Evolutionary conservation across 805 yeast genomes (phyloP).

Genomic region (Zygotorulaspora danielsina): DNA sequence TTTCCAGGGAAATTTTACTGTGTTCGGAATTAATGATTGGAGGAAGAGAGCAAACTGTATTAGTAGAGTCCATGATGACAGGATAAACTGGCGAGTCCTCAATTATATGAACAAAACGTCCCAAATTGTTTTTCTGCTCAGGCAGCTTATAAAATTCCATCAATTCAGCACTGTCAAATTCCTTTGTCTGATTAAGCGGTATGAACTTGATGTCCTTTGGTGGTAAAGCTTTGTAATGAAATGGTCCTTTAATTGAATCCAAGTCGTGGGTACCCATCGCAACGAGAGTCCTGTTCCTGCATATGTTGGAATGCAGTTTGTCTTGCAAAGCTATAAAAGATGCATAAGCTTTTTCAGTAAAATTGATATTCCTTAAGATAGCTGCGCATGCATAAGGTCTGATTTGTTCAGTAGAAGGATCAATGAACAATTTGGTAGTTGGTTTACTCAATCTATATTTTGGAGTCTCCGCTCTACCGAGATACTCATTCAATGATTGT

Average conservation of each 20-base stretch:
- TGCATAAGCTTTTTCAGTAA: constrained; percentile 81
- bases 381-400: constrained; percentile 97
- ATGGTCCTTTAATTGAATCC: constrained; percentile 74
- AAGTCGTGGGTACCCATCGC: constrained; percentile 98
- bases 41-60: constrained; percentile 85
- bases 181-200: constrained; percentile 69
- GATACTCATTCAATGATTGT: constrained; percentile 85
- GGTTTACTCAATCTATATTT: constrained; percentile 57
- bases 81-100: constrained; percentile 88
- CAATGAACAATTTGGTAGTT: constrained; percentile 66
- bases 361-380: constrained; percentile 75
- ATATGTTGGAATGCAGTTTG: constrained; percentile 87
- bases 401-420: constrained; percentile 63
- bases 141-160: constrained; percentile 71
- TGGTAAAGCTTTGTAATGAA: constrained; percentile 78
- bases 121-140: constrained; percentile 82
- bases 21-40: constrained; percentile 93
- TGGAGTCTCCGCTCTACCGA: constrained; percentile 67
- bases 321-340: constrained; percentile 96
- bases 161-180: constrained; percentile 69
- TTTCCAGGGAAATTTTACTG: constrained; percentile 79
- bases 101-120: constrained; percentile 83
- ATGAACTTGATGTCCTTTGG: constrained; percentile 72
- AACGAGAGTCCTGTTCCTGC: constrained; percentile 95
- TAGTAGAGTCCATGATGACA: constrained; percentile 72